These are phyloP conservation scores for Salix suchowensis DNA, from an alignment of 345 rosid species.

Conservation along the genomic window DNA sequence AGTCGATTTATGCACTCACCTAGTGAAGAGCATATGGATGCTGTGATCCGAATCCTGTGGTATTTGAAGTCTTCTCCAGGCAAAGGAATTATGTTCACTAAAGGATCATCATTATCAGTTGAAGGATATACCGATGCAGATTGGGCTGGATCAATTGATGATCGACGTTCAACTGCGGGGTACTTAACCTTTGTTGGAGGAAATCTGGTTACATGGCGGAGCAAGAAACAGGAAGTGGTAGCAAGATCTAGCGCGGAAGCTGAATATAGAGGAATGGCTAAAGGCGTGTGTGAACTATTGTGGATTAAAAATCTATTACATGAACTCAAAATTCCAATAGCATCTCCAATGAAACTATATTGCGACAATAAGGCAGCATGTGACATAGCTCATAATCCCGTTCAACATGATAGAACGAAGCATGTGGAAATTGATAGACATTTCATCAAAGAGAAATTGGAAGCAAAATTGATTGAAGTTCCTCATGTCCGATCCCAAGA, in stretches of 20 bases:
- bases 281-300: background rate
- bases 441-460: background rate
- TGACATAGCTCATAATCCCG: background rate
- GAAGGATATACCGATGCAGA: background rate
- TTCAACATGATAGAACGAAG: background rate
- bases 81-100: background rate
- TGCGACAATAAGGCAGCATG: background rate
- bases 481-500: too few relatives aligned
- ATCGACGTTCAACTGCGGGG: background rate
- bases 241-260: too few relatives aligned
- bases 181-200: too few relatives aligned
- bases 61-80: background rate
- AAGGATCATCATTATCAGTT: background rate
- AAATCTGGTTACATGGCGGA: too few relatives aligned
- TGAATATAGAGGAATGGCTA: too few relatives aligned
- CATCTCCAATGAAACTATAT: background rate
- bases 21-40: too few relatives aligned
- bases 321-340: background rate
- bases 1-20: too few relatives aligned
- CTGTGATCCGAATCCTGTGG: too few relatives aligned
- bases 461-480: too few relatives aligned
- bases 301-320: background rate
- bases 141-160: background rate
- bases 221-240: too few relatives aligned
- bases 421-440: too few relatives aligned